phyloP scores from a whole-genome alignment of 2,329 filamentous ascomycete species.

The Coniochaeta sp. region DNA sequence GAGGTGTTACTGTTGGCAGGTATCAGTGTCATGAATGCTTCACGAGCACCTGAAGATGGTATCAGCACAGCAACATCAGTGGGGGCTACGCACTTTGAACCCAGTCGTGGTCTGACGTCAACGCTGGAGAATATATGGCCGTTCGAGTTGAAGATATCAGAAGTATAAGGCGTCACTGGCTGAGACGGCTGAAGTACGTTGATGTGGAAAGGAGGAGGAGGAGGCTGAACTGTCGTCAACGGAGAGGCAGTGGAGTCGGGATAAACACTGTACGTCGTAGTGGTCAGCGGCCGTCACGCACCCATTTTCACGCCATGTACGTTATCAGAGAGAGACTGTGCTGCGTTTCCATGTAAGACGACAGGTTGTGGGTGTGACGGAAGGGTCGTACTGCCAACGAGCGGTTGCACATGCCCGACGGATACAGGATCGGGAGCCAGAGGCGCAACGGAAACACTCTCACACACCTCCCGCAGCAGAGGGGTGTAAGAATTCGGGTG shows the following conservation, averaged over 20 bases:
- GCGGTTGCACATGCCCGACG: slow-evolving; percentile 34
- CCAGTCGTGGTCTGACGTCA: slow-evolving; percentile 47
- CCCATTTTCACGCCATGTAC: slow-evolving; percentile 12
- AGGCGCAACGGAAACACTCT: slow-evolving; percentile 6
- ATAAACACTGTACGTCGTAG: slow-evolving; percentile 38
- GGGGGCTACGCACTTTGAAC: slow-evolving; percentile 45
- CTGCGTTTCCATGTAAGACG: slow-evolving; percentile 24
- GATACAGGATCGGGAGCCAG: slow-evolving; percentile 31
- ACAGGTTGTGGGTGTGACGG: slow-evolving; percentile 20
- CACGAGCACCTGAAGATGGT: not conserved
- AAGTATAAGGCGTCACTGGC: slow-evolving; percentile 38
- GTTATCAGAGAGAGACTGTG: slow-evolving; percentile 16
- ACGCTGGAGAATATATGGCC: slow-evolving; percentile 37
- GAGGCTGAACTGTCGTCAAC: slow-evolving; percentile 41
- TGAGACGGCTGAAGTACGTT: slow-evolving; percentile 44
- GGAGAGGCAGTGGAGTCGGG: slow-evolving; percentile 45
- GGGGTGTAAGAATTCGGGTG: not conserved
- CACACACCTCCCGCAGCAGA: slow-evolving; percentile 17
- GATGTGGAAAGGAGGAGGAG: slow-evolving; percentile 38
- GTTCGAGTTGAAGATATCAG: slow-evolving; percentile 40
- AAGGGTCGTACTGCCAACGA: slow-evolving; percentile 36
- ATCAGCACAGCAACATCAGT: slow-evolving; percentile 4
- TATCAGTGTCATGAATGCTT: slow-evolving; percentile 21
- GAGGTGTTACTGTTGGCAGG: slow-evolving; percentile 36
- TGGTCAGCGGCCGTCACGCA: slow-evolving; percentile 21